Evolutionary conservation across 225 moss, liverwort and hornwort species (phyloP), one percentile per base, ranked within the genome.

Genomic region (Bryum argenteum): DNA sequence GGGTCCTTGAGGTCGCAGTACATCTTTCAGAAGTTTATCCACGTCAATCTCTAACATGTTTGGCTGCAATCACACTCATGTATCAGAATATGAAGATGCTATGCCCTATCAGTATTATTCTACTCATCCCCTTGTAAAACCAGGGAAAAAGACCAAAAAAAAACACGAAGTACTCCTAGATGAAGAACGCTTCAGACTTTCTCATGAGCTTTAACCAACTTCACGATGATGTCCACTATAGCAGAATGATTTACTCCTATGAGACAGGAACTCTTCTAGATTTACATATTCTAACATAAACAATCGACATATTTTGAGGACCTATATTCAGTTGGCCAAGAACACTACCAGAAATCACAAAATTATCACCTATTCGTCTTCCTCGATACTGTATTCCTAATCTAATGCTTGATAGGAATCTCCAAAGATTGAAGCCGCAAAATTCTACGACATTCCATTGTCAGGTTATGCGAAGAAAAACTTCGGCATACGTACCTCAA

Each of bases 21-120:
- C 64, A 52, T 83, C 82, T n/a, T 78, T 92, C 78, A 94, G 67
- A 39, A 98, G 90, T 70, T 83, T 94, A 47, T 85, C 83, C 48
- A 94, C 70, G 77, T 98, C 92, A 73, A 98, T 80, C 64, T 81
- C 78, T 54, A 98, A 73, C 65, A 89, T 55, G 59, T 91, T 92
- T 40, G 98, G 98, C 91, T 93, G 83, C 78, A 80, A 58, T 66
- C 63, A 66, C 42, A 45, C 45, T 71, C 79, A 81, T 9, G 44
- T 58, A 57, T 55, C 65, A 70, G 50, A 33, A 72, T 7, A 26
- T 45, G 50, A 33, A 72, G 45, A 69, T 58, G 45, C 37, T 63
- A 19, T 58, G 59, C 16, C 22, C 53, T 38, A 38, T 69, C 37
- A 33, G 42, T 24, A 51, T 57, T 33, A 26, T 52, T 28, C 5